phyloP scores from a whole-genome alignment of 306 rosid genomes.

The Mimosa bimucronata region DNA sequence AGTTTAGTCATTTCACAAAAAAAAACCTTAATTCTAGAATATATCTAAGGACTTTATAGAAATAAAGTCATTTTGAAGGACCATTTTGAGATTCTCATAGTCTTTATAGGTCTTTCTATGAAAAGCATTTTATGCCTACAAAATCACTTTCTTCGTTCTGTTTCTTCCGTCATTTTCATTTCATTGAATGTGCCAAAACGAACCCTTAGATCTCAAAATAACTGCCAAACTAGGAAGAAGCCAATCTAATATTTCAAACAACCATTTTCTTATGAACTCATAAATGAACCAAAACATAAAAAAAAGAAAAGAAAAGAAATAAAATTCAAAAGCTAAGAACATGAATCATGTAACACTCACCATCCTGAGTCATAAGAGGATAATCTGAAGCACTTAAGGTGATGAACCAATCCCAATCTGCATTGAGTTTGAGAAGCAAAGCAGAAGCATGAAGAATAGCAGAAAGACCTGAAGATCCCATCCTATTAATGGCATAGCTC shows the following conservation, averaged over 20 bases:
- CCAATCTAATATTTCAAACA: neutral
- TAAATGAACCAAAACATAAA: neutral
- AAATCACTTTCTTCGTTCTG: neutral
- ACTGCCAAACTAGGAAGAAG: neutral
- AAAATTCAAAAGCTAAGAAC: neutral
- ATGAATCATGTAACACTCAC: slow-evolving; percentile 37
- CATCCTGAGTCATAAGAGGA: slow-evolving; percentile 77
- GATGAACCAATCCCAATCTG: slow-evolving; percentile 81
- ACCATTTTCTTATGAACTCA: neutral
- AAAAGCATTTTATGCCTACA: neutral
- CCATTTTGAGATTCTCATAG: too few species aligned
- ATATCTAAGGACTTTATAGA: too few species aligned
- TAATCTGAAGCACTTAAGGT: slow-evolving; percentile 69
- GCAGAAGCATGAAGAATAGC: slow-evolving; percentile 74
- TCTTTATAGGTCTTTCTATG: too few species aligned
- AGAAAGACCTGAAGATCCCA: slow-evolving; percentile 74
- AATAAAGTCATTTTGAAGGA: too few species aligned
- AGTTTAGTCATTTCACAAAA: too few species aligned
- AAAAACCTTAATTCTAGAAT: too few species aligned
- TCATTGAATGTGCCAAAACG: neutral
- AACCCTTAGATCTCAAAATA: slow-evolving; percentile 13
- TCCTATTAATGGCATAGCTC: slow-evolving; percentile 55
- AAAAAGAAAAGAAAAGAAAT: neutral
- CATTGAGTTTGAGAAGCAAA: slow-evolving; percentile 65
- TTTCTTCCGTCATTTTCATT: neutral